These are phyloP conservation scores for Lecanoromycetidae sp. DNA, from an alignment of 2,329 filamentous ascomycete genomes.

Conservation along the genomic window DNA sequence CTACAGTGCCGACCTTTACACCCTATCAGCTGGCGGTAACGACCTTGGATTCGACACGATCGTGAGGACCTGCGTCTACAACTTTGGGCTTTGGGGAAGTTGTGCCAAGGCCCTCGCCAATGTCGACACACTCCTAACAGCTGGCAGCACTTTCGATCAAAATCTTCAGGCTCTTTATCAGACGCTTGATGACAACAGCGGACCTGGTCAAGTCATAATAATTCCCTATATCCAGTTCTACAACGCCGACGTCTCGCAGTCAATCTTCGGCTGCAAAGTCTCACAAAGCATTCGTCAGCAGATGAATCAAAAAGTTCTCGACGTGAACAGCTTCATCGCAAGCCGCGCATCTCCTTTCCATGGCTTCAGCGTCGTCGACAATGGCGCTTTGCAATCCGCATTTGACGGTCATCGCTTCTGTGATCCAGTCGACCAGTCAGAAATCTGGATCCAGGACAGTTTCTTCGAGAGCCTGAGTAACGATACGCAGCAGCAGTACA, in stretches of 20 bases:
- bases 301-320: neutral
- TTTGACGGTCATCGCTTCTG: conserved; percentile 6
- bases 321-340: neutral
- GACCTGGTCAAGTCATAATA: neutral
- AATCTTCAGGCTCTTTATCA: neutral
- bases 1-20: neutral
- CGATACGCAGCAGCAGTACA: neutral
- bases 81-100: neutral
- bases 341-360: neutral
- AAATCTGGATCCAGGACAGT: conserved; percentile 4
- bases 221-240: conserved; percentile 1
- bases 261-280: neutral
- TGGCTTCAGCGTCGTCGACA: neutral
- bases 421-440: neutral
- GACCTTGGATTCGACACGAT: neutral
- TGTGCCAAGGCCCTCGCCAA: neutral
- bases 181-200: neutral
- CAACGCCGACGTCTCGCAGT: neutral
- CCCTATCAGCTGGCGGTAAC: conserved; percentile 2
- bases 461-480: neutral
- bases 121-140: neutral
- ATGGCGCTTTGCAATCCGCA: neutral
- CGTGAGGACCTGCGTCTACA: neutral
- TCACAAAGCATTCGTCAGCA: neutral
- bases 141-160: neutral